Evolutionary conservation across 257 asterid species (phyloP), one percentile per base, ranked within the genome.

Genomic region (Linderniella brevidens): DNA sequence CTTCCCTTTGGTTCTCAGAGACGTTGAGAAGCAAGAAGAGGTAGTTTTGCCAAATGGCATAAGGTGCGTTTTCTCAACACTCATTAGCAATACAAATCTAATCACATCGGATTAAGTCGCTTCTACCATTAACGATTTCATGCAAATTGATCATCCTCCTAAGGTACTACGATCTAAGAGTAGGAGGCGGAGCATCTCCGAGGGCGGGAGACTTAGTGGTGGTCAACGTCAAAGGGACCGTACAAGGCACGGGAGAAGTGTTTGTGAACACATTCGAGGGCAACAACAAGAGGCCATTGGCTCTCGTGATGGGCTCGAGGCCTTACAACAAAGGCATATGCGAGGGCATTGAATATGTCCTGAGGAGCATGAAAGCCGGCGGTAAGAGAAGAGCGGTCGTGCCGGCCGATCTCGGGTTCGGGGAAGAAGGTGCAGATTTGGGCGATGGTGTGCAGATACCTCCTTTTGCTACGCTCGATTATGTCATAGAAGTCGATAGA

Each of bases 351-450:
- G 92, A 86, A 29, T 56, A 46, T 58, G 80, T 73, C 0, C 41
- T 86, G 43, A 71, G 51, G 58, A 56, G 64, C 13, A 82, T 86
- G 87, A 82, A 71, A 37, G 92, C 85, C 1, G 93, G 94, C 45
- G 97, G 93, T 35, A 82, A 58, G 53, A 73, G 92, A 48, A 79
- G 77, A 68, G 85, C 77, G 4, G 59, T 77, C 8, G 55, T 82
- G 43, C 94, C 93, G 60, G 68, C 94, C 0, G 65, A 38, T 55
- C 70, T 67, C 8, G 84, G 94, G 5, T 82, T 82, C 61, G 93
- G 94, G 0, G 93, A 79, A 61, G 78, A 69, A 55, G 93, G 94
- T 38, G 94, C 94, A 1, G 94, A 82, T 65, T 71, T 86, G 44
- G 94, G 94, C 35, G 64, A 76, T 19, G 92, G 76, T 6, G 32